These are phyloP conservation scores for Meredithiella fracta DNA, from an alignment of 2,329 filamentous ascomycete genomes.

Conservation along the genomic window DNA sequence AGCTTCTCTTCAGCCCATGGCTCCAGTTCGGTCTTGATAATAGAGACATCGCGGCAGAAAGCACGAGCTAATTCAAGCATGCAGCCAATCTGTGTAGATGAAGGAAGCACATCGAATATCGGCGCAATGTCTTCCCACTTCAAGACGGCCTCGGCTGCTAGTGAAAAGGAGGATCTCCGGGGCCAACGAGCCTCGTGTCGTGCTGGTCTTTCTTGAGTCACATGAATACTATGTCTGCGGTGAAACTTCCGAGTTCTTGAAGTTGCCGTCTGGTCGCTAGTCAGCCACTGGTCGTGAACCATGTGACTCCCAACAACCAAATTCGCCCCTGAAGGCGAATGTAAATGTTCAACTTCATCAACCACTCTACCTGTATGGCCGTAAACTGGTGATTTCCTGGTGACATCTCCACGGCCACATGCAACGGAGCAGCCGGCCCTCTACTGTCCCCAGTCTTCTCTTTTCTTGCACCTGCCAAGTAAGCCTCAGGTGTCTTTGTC, in stretches of 20 bases:
- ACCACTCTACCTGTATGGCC: constrained; percentile 2
- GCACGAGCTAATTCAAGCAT: constrained; percentile 32
- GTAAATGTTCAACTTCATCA: constrained; percentile 4
- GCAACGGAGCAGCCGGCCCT: not conserved
- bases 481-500: constrained; percentile 48
- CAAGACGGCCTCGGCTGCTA: constrained; percentile 58
- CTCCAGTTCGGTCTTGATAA: constrained; percentile 35
- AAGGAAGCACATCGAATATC: constrained; percentile 20
- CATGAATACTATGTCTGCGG: constrained; percentile 43
- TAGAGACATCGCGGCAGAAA: constrained; percentile 36
- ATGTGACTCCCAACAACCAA: not conserved
- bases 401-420: not conserved
- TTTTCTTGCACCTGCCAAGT: constrained; percentile 21
- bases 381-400: not conserved
- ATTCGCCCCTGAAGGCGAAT: not conserved
- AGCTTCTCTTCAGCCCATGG: constrained; percentile 48
- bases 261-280: constrained; percentile 4
- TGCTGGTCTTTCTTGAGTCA: constrained; percentile 17
- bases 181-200: constrained; percentile 48
- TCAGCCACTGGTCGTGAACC: constrained; percentile 5
- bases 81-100: constrained; percentile 6
- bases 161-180: constrained; percentile 57
- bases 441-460: constrained; percentile 5
- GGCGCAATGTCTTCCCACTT: constrained; percentile 43
- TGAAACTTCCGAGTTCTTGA: constrained; percentile 24